phyloP scores from a whole-genome alignment of 2,329 filamentous ascomycete genomes.

The Madurella fahalii region DNA sequence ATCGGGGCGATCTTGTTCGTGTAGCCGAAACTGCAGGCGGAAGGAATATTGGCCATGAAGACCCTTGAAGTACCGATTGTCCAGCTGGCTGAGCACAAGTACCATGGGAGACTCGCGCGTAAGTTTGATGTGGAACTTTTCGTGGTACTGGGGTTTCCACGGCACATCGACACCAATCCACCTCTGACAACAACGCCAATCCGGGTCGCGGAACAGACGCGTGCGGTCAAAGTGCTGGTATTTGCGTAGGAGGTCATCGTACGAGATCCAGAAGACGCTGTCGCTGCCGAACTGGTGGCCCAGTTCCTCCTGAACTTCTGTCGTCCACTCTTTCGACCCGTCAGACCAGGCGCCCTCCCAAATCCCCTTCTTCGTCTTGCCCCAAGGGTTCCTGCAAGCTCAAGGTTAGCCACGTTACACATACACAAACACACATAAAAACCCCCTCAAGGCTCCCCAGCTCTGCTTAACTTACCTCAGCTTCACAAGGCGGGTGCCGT shows the following conservation, averaged over 20 bases:
- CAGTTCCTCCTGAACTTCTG: slow-evolving; percentile 70
- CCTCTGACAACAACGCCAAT: slow-evolving; percentile 49
- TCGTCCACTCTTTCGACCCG: slow-evolving; percentile 79
- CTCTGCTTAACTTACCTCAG: slow-evolving; percentile 38
- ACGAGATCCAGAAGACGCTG: slow-evolving; percentile 61
- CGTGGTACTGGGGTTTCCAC: slow-evolving; percentile 53
- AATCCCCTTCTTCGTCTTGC: slow-evolving; percentile 68
- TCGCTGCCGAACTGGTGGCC: slow-evolving; percentile 73
- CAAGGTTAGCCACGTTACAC: slow-evolving; percentile 21
- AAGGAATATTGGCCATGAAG: slow-evolving; percentile 55
- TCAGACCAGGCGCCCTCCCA: slow-evolving; percentile 80
- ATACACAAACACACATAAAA: neutral
- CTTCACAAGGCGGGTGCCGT: slow-evolving; percentile 60
- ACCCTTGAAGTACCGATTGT: slow-evolving; percentile 54
- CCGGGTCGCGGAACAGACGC: slow-evolving; percentile 50
- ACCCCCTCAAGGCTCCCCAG: neutral
- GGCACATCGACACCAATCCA: slow-evolving; percentile 45
- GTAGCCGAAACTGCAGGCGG: slow-evolving; percentile 51
- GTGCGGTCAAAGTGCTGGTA: slow-evolving; percentile 57
- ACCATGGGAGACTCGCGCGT: slow-evolving; percentile 48
- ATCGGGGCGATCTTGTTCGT: slow-evolving; percentile 40
- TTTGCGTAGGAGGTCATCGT: slow-evolving; percentile 55
- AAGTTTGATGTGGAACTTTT: slow-evolving; percentile 52
- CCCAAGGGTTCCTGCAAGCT: slow-evolving; percentile 64
- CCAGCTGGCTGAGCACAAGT: slow-evolving; percentile 54